phyloP scores from a whole-genome alignment of 345 rosid genomes.

The Erodium maritimum region DNA sequence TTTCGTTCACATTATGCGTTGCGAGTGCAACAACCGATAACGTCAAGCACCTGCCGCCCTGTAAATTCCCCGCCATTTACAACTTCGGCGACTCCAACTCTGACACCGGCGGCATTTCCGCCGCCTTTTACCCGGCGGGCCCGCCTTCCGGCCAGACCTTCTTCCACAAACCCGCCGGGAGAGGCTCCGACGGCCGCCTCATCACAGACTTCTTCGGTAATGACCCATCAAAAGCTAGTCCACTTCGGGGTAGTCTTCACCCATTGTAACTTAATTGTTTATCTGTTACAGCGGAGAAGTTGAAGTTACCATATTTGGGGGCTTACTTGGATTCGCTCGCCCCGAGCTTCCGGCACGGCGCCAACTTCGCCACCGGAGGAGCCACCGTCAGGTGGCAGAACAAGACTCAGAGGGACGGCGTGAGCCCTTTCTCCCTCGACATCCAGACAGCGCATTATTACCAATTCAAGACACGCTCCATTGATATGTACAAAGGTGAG shows the following conservation, averaged over 20 bases:
- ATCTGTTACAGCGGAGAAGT: slow-evolving; percentile 46
- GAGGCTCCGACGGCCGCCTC: slow-evolving; percentile 71
- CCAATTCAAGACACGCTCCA: slow-evolving; percentile 58
- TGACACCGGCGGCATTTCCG: slow-evolving; percentile 75
- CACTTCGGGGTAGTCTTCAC: too few species aligned
- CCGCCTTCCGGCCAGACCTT: slow-evolving; percentile 48
- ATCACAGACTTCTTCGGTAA: slow-evolving; percentile 74
- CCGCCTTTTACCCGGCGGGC: slow-evolving; percentile 52
- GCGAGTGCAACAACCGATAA: slow-evolving; percentile 9
- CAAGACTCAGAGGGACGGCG: slow-evolving; percentile 62
- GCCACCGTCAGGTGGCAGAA: slow-evolving; percentile 72
- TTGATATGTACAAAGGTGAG: slow-evolving; percentile 33
- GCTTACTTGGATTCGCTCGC: slow-evolving; percentile 77
- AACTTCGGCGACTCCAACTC: slow-evolving; percentile 89
- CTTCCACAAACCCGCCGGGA: slow-evolving; percentile 59
- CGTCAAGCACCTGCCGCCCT: slow-evolving; percentile 6
- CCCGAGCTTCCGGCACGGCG: slow-evolving; percentile 59
- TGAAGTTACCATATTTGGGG: slow-evolving; percentile 55
- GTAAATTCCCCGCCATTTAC: slow-evolving; percentile 63
- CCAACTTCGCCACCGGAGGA: slow-evolving; percentile 84
- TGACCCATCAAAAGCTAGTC: too few species aligned
- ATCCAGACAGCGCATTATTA: slow-evolving; percentile 70
- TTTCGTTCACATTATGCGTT: slow-evolving; percentile 16
- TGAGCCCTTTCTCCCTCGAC: slow-evolving; percentile 77
- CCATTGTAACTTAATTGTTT: too few species aligned